Evolutionary conservation across 345 rosid genomes (phyloP).

Genomic region (thale cress (Arabidopsis thaliana)): TAIR10.1 NC_003074.8:6044501-6045000

Average conservation of each 20-base stretch:
- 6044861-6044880: conserved; percentile 9
- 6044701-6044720: too few relatives aligned
- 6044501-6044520: conserved; percentile 36
- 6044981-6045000: too few relatives aligned
- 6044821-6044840: too few relatives aligned
- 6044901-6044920: neutral
- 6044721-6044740: too few relatives aligned
- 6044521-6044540: conserved; percentile 43
- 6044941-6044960: neutral
- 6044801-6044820: too few relatives aligned
- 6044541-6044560: conserved; percentile 31
- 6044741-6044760: too few relatives aligned
- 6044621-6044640: conserved; percentile 19
- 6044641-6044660: neutral
- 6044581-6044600: conserved; percentile 21
- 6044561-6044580: conserved; percentile 15
- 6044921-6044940: conserved; percentile 25
- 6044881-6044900: neutral
- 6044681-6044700: too few relatives aligned
- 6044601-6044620: conserved; percentile 21
- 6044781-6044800: too few relatives aligned
- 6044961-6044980: neutral
- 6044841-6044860: conserved; percentile 18
- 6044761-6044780: too few relatives aligned
- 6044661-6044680: too few relatives aligned